These are phyloP conservation scores for Abrus pulchellus DNA, from an alignment of 306 rosid genomes.

Conservation along the genomic window DNA sequence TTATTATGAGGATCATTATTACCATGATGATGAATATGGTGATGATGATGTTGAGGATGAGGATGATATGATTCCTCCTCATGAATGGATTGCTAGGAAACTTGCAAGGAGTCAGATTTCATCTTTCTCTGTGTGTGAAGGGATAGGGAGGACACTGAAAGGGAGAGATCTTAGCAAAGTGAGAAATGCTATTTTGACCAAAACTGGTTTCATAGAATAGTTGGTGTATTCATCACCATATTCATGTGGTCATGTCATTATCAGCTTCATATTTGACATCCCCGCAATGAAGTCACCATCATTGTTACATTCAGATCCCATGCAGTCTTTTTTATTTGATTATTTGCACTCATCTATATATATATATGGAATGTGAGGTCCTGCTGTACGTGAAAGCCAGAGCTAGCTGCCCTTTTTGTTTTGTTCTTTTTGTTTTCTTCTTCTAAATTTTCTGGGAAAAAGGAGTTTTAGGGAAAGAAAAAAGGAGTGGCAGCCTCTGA, in stretches of 20 bases:
- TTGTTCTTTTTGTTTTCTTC: constrained; percentile 38
- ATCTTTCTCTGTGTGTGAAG: constrained; percentile 85
- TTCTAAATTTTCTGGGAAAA: constrained; percentile 45
- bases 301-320: constrained; percentile 31
- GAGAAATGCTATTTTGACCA: constrained; percentile 74
- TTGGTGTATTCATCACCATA: constrained; percentile 17
- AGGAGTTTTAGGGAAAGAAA: not conserved
- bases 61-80: constrained; percentile 77
- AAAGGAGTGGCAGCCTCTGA: constrained; percentile 52
- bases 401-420: constrained; percentile 53
- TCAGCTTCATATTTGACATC: constrained; percentile 38
- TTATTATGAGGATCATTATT: constrained; percentile 23
- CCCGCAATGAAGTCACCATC: constrained; percentile 34
- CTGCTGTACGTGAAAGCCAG: constrained; percentile 45
- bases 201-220: constrained; percentile 84
- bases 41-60: constrained; percentile 47
- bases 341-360: constrained; percentile 8
- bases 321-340: constrained; percentile 36
- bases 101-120: constrained; percentile 84
- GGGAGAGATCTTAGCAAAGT: constrained; percentile 92
- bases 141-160: constrained; percentile 79
- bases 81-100: constrained; percentile 91
- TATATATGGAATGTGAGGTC: constrained; percentile 32
- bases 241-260: constrained; percentile 14
- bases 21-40: not conserved